Evolutionary conservation across 768 basidiomycete genomes (phyloP).

Genomic region (Pleurotus tuoliensis): DNA sequence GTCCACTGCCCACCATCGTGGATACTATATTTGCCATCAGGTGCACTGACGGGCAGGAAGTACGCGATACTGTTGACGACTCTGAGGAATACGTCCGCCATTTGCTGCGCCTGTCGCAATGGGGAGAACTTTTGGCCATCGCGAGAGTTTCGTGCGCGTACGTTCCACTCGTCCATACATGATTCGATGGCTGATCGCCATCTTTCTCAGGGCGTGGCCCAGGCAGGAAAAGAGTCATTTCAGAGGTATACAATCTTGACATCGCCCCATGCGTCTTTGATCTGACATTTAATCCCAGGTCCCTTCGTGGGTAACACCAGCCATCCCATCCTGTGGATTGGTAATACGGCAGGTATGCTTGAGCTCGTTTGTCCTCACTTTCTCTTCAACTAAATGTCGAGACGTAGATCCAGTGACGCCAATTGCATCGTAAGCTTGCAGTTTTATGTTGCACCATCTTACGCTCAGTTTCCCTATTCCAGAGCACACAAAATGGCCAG

Average conservation of each 20-base stretch:
- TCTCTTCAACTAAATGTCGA: no score
- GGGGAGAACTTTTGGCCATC: slow-evolving; percentile 15
- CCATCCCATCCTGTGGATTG: slow-evolving; percentile 34
- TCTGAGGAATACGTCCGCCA: slow-evolving; percentile 6
- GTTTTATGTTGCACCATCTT: no score
- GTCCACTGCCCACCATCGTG: background rate
- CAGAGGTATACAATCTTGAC: slow-evolving; percentile 9
- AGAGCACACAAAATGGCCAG: slow-evolving; percentile 37
- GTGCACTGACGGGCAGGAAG: slow-evolving; percentile 17
- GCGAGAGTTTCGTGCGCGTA: slow-evolving; percentile 16
- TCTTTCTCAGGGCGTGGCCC: slow-evolving; percentile 22
- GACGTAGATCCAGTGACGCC: slow-evolving; percentile 17
- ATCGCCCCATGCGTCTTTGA: no score
- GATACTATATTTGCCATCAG: slow-evolving; percentile 13
- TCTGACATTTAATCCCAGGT: slow-evolving; percentile 15
- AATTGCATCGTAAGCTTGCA: slow-evolving; percentile 1
- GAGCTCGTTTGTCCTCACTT: no score
- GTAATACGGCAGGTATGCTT: slow-evolving; percentile 31
- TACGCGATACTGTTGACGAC: slow-evolving; percentile 13
- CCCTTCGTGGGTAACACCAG: slow-evolving; percentile 35
- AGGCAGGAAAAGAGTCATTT: slow-evolving; percentile 18
- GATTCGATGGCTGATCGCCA: background rate
- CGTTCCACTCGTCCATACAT: background rate
- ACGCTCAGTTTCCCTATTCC: background rate
- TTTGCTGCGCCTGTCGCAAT: slow-evolving; percentile 10